Evolutionary conservation across 805 yeast genomes (phyloP), one percentile per base, ranked within the genome.

Genomic region (Pichia eremophila): DNA sequence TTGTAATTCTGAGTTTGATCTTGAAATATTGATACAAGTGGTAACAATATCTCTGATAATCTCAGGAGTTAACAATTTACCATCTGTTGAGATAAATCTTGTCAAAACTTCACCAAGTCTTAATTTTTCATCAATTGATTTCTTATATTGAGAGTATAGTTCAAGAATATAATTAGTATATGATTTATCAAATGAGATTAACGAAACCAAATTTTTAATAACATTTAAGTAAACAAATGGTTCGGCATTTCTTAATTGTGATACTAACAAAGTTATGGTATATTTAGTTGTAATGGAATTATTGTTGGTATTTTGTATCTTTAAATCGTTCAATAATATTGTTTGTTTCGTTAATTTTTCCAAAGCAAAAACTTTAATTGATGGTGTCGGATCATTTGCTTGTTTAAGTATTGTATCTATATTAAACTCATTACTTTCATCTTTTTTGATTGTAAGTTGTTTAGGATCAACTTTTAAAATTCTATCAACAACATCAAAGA

Each of bases 151-250:
- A 2, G 44, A 41, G 40, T 59, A 57, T 1, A 51, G 46, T 3
- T 44, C 41, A 11, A 60, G 15, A 19, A 50, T 40, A 8, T 46
- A 41, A 1, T 38, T 39, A 3, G 60, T 41, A 3, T 53, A 45
- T 7, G 45, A 31, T n/a, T 46, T 25, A 73, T 72, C 48, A 61
- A 58, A 36, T 68, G 77, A 40, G n/a, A 84, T 61, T 38, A 89
- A 62, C 15, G 75, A 70, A 40, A 79, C 82, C 27, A 93, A 64
- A 0, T 93, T 90, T 57, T 85, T 87, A 51, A 93, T 85, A 0
- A 83, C 84, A 58, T 87, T 91, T 46, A 93, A 62, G 60, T 87
- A 93, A 15, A 93, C 78, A 61, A 81, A 91, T 0, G 99, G 95
- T 50, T 91, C 99, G 0, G 78, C 72, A 54, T 88, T 95, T 42